A percentile compares a stretch with the other conserved stretches of the same genome.
phyloP scores from a whole-genome alignment of 2,329 filamentous ascomycete species.

The Penicillium frequentans region DNA sequence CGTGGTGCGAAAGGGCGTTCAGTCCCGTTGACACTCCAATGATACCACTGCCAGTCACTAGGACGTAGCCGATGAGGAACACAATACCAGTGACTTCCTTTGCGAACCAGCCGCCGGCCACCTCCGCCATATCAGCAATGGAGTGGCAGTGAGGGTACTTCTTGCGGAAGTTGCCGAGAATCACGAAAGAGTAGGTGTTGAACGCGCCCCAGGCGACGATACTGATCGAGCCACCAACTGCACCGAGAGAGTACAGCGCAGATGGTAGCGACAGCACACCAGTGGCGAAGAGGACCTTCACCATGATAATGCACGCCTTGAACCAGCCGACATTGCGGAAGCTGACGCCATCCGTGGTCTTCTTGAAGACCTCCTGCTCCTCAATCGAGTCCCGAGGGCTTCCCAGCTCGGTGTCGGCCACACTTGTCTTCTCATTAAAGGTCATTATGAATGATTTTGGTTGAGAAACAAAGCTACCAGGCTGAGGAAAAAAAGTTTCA shows the following conservation, averaged over 20 bases:
- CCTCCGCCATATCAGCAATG: constrained; percentile 58
- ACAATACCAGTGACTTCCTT: constrained; percentile 55
- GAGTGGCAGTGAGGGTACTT: constrained; percentile 51
- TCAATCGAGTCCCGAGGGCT: constrained; percentile 1
- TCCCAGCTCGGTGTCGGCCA: neutral
- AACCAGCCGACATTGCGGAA: constrained; percentile 53
- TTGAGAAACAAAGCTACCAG: too few relatives aligned
- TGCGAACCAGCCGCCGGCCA: constrained; percentile 52
- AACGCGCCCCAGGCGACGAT: constrained; percentile 49
- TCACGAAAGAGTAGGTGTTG: constrained; percentile 48
- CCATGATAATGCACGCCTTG: constrained; percentile 50
- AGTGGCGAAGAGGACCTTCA: constrained; percentile 49
- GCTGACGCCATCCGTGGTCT: constrained; percentile 44
- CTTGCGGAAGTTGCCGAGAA: constrained; percentile 51
- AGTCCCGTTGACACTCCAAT: constrained; percentile 58
- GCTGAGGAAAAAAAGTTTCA: too few relatives aligned
- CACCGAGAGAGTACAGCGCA: constrained; percentile 48
- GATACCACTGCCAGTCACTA: constrained; percentile 57
- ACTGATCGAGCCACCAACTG: constrained; percentile 47
- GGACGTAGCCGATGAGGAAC: constrained; percentile 58
- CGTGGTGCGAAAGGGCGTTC: constrained; percentile 59
- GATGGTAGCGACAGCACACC: constrained; percentile 50
- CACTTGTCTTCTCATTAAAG: neutral
- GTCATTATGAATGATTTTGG: too few relatives aligned
- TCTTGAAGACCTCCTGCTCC: constrained; percentile 47